Base-by-base conservation (phyloP, 2,329 filamentous ascomycete genomes). In the Hypocrella siamensis region DNA sequence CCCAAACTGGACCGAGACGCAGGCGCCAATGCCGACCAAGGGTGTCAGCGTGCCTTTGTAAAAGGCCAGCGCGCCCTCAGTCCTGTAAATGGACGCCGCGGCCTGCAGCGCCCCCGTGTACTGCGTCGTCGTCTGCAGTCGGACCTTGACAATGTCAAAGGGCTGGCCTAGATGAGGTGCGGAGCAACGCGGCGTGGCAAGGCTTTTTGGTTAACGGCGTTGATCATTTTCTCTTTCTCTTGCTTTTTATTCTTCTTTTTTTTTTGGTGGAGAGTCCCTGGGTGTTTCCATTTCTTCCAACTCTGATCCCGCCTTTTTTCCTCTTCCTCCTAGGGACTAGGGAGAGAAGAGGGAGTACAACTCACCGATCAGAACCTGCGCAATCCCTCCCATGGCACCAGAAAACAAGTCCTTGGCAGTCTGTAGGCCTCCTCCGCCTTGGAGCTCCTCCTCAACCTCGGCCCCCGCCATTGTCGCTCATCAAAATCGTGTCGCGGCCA, bases 1-100 rank as follows among this genome's bases (percentile, higher is more conserved):
- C 40, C 86, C 90, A 56, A 98, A 98, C 64, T 98, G 90, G 46
- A 98, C 79, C n/a, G 85, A 94, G 28, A 90, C 86, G 54, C 90
- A 98, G 44, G 90, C 90, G 44, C 90, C 90, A 50, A 98, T 96
- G 43, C 90, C 90, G 35, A 98, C 72, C 34, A 98, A 67, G 1
- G 90, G 90, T 5, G 90, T 96, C 35, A 98, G 66, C 0, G 90
- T 96, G 47, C 90, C 90, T 60, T 98, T 98, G 73, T 98, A 98
- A 65, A 98, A 98, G 35, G 90, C 90, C 10, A 81, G 60, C 3
- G 85, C 67, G 2, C 90, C 90, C 56, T 98, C 90, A 48, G 83
- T 78, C 47, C 73, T 75, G 58, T 83, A 83, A 60, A 98, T 96
- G 40, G 79, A 73, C 31, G 69, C 68, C 6, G 86, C 90, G 42